These are phyloP conservation scores for Bruguiera parviflora DNA, from an alignment of 345 rosid species.

Conservation along the genomic window DNA sequence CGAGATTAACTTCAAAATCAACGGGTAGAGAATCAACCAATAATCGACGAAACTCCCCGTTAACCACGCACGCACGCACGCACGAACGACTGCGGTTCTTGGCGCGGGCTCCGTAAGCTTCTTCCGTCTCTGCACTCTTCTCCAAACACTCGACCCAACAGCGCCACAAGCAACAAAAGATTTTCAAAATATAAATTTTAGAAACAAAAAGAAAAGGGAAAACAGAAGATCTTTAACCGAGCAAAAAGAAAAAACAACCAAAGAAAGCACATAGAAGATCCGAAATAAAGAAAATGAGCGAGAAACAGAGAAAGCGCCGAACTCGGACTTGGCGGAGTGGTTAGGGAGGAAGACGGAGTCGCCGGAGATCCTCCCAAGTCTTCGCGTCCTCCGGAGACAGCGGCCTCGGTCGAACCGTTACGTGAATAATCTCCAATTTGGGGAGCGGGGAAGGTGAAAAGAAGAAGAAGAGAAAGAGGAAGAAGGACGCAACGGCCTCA, in stretches of 20 bases:
- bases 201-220: not conserved
- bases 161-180: not conserved
- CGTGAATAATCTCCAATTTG: slow-evolving; percentile 80
- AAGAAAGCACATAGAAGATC: not conserved
- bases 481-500: no score
- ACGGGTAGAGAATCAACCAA: not conserved
- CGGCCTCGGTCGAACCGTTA: slow-evolving; percentile 75
- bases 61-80: slow-evolving; percentile 66
- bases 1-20: not conserved
- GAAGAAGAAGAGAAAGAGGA: no score
- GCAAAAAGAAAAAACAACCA: not conserved
- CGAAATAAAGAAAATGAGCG: not conserved
- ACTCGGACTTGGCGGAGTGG: slow-evolving; percentile 55
- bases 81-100: slow-evolving; percentile 69
- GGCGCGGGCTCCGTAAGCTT: slow-evolving; percentile 71
- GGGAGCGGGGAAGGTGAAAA: not conserved
- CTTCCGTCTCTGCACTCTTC: slow-evolving; percentile 55
- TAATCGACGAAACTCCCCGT: slow-evolving; percentile 39
- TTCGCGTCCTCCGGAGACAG: slow-evolving; percentile 69
- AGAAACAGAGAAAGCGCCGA: slow-evolving; percentile 38
- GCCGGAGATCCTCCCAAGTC: slow-evolving; percentile 65
- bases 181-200: not conserved
- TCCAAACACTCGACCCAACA: slow-evolving; percentile 55
- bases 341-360: slow-evolving; percentile 60
- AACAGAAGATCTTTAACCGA: not conserved